Evolutionary conservation across 306 rosid genomes (phyloP), one percentile per base, ranked within the genome.

Genomic region (Parietaria judaica): DNA sequence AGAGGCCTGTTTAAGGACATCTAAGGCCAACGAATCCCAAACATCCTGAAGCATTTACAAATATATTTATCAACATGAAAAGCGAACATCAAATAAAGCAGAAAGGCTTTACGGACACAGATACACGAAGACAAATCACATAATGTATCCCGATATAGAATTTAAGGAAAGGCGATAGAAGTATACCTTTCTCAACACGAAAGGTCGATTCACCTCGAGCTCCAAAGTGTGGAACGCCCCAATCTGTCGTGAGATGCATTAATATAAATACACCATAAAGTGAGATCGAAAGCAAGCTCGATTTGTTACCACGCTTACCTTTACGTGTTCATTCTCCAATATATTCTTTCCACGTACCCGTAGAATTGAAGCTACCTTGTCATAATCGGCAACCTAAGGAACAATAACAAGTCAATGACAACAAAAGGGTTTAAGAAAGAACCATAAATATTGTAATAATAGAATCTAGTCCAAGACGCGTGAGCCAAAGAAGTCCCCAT

Each of bases 141-240:
- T n/a, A n/a, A n/a, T n/a, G n/a, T n/a, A n/a, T n/a, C n/a, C n/a
- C n/a, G n/a, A n/a, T n/a, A n/a, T n/a, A n/a, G n/a, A n/a, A n/a
- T n/a, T n/a, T n/a, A n/a, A n/a, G n/a, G n/a, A n/a, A n/a, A n/a
- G n/a, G n/a, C n/a, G n/a, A n/a, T n/a, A n/a, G 60, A 73, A 55
- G 12, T 57, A 64, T 17, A 78, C 96, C 96, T 92, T 92, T 72
- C 95, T 79, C 67, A 92, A 80, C 60, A 92, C 96, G 81, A 92
- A 92, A 14, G 99, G 99, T 11, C 96, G 84, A 54, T 92, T 90
- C 65, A 80, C 77, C 73, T 88, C 99, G n/a, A 92, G 88, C 68
- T 92, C 99, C 70, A 92, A 73, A 66, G 99, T 92, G 78, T 92
- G 96, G 71, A 75, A 88, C 58, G 94, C 95, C 69, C 99, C 99